Evolutionary conservation across 1,284 basidiomycete genomes (phyloP), one percentile per base, ranked within the genome.

Genomic region (Trichosporon coremiiforme): DNA sequence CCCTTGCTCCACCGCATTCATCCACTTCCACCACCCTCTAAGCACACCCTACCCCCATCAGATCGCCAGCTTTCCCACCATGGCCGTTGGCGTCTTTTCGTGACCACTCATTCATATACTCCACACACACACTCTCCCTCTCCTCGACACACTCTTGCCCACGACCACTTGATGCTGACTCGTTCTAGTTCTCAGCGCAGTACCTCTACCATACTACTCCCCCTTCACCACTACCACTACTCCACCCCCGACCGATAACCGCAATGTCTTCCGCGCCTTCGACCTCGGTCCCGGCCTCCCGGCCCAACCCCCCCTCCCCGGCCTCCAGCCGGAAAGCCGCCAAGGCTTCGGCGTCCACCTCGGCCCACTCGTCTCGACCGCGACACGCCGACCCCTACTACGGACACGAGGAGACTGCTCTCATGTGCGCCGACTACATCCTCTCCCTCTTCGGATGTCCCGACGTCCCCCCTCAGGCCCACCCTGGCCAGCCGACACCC

Each of bases 381-480:
- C 72, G 77, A 29, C 72, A 75, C 8, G 75, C 63, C 57, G 91
- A 94, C 80, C 89, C 89, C 0, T 94, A 87, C 81, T 92, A 94
- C 82, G 91, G 93, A 31, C 90, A 94, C 78, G 91, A 92, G 83
- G 85, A 86, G 60, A 85, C 88, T 1, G 85, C 75, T 77, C 87
- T 88, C 60, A 84, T 92, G 65, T 89, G 90, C 71, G 88, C 87
- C 0, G 86, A 90, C 0, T 94, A 94, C 79, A 93, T 80, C 86
- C 81, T 80, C n/a, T 76, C 78, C 38, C 76, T 84, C 36, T 85
- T 85, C 75, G 77, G 79, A 70, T 85, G 84, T 73, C 84, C 84
- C 66, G 82, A 84, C 75, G 79, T 85, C 41, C 79, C 82, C 35
- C 74, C 79, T 2, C 72, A 73, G 17, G 75, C 77, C 35, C 75